phyloP scores from a whole-genome alignment of 2,329 filamentous ascomycete genomes.

The Alternaria gaisen region DNA sequence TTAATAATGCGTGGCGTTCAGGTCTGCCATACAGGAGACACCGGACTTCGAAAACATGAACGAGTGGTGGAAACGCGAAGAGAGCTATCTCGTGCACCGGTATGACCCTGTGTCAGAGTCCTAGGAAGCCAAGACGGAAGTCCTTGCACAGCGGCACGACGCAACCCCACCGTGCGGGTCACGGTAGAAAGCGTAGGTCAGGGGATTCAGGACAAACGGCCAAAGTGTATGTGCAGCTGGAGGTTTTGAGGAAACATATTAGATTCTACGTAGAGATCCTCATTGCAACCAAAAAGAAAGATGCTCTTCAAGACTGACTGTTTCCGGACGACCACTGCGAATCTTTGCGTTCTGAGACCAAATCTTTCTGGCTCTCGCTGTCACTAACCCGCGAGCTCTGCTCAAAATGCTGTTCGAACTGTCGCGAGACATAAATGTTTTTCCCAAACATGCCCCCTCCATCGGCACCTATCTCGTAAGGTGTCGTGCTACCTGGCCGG shows the following conservation, averaged over 20 bases:
- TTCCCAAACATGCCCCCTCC: constrained; percentile 17
- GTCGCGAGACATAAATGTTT: constrained; percentile 11
- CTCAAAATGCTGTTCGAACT: constrained; percentile 11
- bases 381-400: constrained; percentile 4
- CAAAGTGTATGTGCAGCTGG: not conserved
- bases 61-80: not conserved
- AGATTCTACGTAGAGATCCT: not conserved
- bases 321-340: not conserved
- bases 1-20: not conserved
- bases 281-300: not conserved
- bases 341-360: not conserved
- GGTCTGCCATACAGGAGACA: not conserved
- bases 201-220: not conserved
- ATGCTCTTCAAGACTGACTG: not conserved
- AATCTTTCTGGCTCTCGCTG: constrained; percentile 14
- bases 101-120: not conserved
- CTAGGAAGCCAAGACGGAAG: not conserved
- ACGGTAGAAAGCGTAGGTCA: not conserved
- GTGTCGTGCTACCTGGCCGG: constrained; percentile 12
- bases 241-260: not conserved
- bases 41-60: not conserved
- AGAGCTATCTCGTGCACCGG: not conserved
- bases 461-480: constrained; percentile 14
- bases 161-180: not conserved
- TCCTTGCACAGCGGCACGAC: not conserved